Conservation (phyloP, 768 basidiomycete genomes). For the Cystobasidium tubakii region DNA sequence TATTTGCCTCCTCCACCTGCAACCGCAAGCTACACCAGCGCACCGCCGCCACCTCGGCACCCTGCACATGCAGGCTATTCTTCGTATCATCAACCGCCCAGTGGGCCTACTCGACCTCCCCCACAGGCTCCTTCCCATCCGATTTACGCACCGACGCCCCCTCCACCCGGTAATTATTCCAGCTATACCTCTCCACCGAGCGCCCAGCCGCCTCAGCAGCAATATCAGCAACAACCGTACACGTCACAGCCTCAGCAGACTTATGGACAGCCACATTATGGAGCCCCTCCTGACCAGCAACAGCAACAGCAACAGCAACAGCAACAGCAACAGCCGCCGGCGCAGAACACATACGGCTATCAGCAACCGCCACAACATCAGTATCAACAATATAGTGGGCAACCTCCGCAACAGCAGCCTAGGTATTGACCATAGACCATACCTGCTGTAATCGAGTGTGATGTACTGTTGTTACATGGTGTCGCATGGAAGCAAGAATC, state of each 20-base stretch:
- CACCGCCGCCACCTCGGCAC: constrained; percentile 21
- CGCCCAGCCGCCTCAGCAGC: neutral
- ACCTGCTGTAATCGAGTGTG: neutral
- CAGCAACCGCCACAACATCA: neutral
- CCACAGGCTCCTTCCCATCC: constrained; percentile 24
- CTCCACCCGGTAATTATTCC: neutral
- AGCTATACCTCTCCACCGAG: neutral
- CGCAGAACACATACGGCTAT: no score
- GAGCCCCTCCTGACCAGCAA: neutral
- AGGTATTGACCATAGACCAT: neutral
- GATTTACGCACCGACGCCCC: neutral
- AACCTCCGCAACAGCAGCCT: neutral
- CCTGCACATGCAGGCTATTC: neutral
- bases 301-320: neutral
- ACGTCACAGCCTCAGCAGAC: neutral
- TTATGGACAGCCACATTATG: constrained; percentile 26
- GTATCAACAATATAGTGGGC: neutral
- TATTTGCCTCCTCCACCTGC: constrained; percentile 10
- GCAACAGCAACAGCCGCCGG: constrained; percentile 10
- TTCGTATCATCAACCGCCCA: constrained; percentile 7
- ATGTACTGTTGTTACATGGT: neutral
- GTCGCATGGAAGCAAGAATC: neutral
- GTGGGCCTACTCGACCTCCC: constrained; percentile 17
- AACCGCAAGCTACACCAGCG: constrained; percentile 7
- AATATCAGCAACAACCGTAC: constrained; percentile 16